Evolutionary conservation across 768 basidiomycete genomes (phyloP).

Genomic region (Termitomyces bulborhizus): DNA sequence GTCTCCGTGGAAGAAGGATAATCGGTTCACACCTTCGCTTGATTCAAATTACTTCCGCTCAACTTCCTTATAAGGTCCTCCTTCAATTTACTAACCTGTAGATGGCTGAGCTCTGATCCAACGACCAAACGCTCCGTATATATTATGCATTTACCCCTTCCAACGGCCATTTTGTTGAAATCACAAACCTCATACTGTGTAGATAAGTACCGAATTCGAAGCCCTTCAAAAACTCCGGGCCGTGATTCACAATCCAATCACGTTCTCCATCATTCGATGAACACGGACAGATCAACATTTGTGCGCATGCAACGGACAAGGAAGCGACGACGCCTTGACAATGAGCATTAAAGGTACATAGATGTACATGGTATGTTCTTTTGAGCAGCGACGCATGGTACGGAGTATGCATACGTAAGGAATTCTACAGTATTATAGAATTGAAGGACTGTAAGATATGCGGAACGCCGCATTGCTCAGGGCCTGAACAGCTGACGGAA

Average conservation of each 20-base stretch:
- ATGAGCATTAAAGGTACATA: background rate
- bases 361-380: background rate
- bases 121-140: background rate
- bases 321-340: background rate
- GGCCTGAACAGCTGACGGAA: conserved; percentile 1
- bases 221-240: background rate
- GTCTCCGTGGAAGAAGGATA: background rate
- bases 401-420: background rate
- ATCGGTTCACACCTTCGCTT: background rate
- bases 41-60: background rate
- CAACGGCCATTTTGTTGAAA: too few species aligned
- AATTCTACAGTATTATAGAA: background rate
- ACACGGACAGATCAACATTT: background rate
- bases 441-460: background rate
- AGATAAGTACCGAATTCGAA: background rate
- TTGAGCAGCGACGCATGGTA: background rate
- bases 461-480: background rate
- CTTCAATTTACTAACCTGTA: too few species aligned
- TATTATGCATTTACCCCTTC: background rate
- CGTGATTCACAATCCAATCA: background rate
- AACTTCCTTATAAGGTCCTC: background rate
- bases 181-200: background rate
- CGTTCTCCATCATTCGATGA: background rate
- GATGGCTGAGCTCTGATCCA: too few species aligned
- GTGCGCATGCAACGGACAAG: background rate